Percentiles rank a stretch among this genome's conserved stretches.
Conservation (phyloP, 2,329 filamentous ascomycete species). For the Neurospora sp. region DNA sequence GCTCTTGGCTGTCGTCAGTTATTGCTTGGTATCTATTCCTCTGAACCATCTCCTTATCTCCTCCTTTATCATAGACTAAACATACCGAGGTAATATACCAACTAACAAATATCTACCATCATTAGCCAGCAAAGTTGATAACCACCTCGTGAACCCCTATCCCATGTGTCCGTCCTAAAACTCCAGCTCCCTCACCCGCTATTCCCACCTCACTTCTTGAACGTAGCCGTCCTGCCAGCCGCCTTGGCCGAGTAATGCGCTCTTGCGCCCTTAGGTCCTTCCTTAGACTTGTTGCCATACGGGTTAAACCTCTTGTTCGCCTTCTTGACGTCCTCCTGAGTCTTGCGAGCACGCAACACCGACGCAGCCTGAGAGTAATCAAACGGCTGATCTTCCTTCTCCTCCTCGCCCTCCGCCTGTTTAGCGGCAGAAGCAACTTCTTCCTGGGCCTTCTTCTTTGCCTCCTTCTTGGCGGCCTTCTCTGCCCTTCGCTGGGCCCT, state of each 20-base stretch:
- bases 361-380: conserved; percentile 27
- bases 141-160: not conserved
- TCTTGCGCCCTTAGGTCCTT: conserved; percentile 23
- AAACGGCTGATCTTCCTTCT: conserved; percentile 23
- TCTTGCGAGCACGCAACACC: conserved; percentile 21
- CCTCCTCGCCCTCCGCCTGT: conserved; percentile 12
- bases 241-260: conserved; percentile 22
- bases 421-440: not conserved
- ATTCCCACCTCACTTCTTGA: conserved; percentile 25
- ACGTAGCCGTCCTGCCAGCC: conserved; percentile 26
- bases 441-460: not conserved
- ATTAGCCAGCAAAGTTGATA: not conserved
- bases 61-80: not conserved
- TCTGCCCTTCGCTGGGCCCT: not conserved
- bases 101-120: not conserved
- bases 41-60: not conserved
- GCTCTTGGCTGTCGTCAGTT: not conserved
- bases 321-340: conserved; percentile 13
- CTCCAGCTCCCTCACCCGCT: not conserved
- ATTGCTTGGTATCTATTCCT: not conserved
- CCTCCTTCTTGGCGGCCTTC: not conserved
- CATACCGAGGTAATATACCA: no score
- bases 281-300: conserved; percentile 20
- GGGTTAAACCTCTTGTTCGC: conserved; percentile 23
- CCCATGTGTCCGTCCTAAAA: not conserved